Conservation (phyloP, 2,329 filamentous ascomycete genomes). For the Berkeleyomyces basicola region DNA sequence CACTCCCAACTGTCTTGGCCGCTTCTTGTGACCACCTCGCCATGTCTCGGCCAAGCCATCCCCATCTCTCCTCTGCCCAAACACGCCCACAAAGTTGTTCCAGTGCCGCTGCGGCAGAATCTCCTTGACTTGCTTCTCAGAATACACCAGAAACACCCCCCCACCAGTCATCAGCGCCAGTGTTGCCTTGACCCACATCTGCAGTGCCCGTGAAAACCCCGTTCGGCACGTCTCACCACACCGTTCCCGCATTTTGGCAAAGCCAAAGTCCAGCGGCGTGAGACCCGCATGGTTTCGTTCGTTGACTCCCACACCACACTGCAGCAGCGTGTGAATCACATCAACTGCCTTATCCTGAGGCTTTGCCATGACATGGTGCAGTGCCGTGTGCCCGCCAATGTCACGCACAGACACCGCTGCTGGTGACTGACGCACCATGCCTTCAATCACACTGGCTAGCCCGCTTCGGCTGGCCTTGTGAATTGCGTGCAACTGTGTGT, state of each 20-base stretch:
- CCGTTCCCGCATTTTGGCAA: not conserved
- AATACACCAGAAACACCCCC: not conserved
- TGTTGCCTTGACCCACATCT: not conserved
- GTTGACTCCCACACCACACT: not conserved
- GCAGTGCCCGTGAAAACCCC: not conserved
- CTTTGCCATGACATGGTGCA: constrained; percentile 6
- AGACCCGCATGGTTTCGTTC: constrained; percentile 2
- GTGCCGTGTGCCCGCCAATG: constrained; percentile 1
- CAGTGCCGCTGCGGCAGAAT: not conserved
- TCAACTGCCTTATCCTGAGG: not conserved
- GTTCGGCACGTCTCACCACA: not conserved
- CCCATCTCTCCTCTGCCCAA: not conserved
- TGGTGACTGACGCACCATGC: not conserved
- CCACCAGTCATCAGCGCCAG: constrained; percentile 1
- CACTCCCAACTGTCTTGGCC: not conserved
- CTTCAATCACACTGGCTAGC: not conserved
- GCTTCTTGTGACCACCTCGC: not conserved
- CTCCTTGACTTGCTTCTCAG: not conserved
- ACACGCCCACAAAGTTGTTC: not conserved
- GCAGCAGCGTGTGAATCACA: constrained; percentile 1
- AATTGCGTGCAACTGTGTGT: not conserved
- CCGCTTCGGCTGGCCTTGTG: constrained; percentile 6
- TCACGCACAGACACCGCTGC: not conserved
- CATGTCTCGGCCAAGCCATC: not conserved
- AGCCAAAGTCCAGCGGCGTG: constrained; percentile 7